Base-by-base conservation (phyloP, 2,329 filamentous ascomycete species). In the Polychaeton citri region DNA sequence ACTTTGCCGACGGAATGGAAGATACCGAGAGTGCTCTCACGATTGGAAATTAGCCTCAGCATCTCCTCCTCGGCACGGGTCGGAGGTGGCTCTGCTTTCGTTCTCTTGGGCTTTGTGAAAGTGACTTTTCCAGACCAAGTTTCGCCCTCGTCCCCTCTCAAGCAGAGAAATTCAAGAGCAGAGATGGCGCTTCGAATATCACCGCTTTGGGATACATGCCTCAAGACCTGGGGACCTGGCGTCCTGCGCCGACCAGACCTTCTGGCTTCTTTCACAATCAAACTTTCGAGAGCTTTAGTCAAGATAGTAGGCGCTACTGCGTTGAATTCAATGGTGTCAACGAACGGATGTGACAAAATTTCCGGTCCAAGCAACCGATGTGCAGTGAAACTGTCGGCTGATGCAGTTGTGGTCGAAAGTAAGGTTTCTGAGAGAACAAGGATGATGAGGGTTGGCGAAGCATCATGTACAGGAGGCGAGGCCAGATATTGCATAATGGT, bases 1-100 rank as follows among this genome's bases (percentile, higher is more conserved):
- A 98, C 83, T 54, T 90, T 95, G 3, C 88, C 90, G 9, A 96
- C 82, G 1, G 90, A 86, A 56, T 98, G 90, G 52, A 98, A 98
- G 34, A 98, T 85, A 2, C 88, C 90, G 2, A 98, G 66, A 43
- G 80, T 94, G 12, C 82, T 79, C 61, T 96, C 90, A 38, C 90
- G 74, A 51, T 87, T 84, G 1, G 82, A 85, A 16, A 96, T 74
- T 40, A 90, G 65, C 51, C 85, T 76, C 7, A 96, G 60, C 4
- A 77, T 87, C 43, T 92, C 80, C 39, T 74, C 67, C 56, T 96
- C 90, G 51, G 80, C 78, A 41, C 72, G 71, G 0, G 86, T 94
- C 39, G 93, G 59, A 6, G 74, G 65, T 15, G 60, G 58, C 32
- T 74, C 72, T 46, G 72, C 74, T 18, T 63, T 59, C 1, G 65